These are phyloP conservation scores for Bisporella sp. DNA, from an alignment of 2,329 filamentous ascomycete species.

Conservation along the genomic window DNA sequence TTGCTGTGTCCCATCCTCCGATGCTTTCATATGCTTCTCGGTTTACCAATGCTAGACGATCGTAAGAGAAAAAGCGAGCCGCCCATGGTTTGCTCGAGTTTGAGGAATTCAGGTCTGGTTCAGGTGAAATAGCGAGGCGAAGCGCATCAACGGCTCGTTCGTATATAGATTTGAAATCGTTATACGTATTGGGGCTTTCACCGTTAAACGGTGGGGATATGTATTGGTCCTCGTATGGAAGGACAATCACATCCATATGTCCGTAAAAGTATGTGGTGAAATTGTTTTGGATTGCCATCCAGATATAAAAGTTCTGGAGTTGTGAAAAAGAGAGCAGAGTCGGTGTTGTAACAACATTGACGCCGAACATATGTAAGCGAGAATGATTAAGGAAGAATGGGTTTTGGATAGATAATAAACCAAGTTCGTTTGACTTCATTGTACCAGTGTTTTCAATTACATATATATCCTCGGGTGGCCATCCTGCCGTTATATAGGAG, in stretches of 20 bases:
- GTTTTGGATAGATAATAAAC: slow-evolving; percentile 35
- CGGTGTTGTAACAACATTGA: slow-evolving; percentile 43
- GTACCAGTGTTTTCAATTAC: slow-evolving; percentile 54
- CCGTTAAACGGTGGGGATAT: background rate
- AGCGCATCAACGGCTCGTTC: slow-evolving; percentile 8
- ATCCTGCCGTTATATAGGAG: slow-evolving; percentile 51
- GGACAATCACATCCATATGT: slow-evolving; percentile 46
- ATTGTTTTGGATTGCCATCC: slow-evolving; percentile 34
- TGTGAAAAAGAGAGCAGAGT: slow-evolving; percentile 48
- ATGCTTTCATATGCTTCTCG: slow-evolving; percentile 35
- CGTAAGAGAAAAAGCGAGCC: slow-evolving; percentile 46
- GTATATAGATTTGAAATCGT: slow-evolving; percentile 7
- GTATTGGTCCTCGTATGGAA: background rate
- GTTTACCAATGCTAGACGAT: slow-evolving; percentile 48
- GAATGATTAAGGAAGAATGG: slow-evolving; percentile 50
- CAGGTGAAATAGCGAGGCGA: slow-evolving; percentile 4
- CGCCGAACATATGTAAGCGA: slow-evolving; percentile 41
- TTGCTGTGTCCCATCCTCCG: slow-evolving; percentile 49
- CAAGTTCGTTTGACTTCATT: slow-evolving; percentile 43
- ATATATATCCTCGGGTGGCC: slow-evolving; percentile 49
- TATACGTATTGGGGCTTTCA: too few species aligned
- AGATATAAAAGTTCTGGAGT: slow-evolving; percentile 47
- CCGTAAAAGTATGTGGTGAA: slow-evolving; percentile 48
- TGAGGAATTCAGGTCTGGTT: background rate
- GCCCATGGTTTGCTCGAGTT: slow-evolving; percentile 32